Conservation (phyloP, 768 basidiomycete species). For the Daedaleopsis sinensis region DNA sequence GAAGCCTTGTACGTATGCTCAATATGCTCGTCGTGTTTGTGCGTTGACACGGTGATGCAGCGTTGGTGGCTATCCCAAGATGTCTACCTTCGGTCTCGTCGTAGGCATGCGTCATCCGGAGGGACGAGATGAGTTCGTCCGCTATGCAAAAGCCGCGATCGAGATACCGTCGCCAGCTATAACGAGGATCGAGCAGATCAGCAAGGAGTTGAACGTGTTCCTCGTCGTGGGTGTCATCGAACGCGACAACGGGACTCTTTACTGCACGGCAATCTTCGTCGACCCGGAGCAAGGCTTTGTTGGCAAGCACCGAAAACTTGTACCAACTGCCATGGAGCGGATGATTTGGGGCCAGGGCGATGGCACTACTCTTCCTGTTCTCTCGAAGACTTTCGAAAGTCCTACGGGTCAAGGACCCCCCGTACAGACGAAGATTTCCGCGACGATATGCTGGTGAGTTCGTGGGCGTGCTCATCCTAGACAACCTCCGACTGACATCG, state of each 20-base stretch:
- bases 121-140: constrained; percentile 62
- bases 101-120: constrained; percentile 52
- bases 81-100: constrained; percentile 52
- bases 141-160: constrained; percentile 57
- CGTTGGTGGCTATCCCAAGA: constrained; percentile 63
- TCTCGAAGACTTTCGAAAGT: constrained; percentile 42
- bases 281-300: constrained; percentile 53
- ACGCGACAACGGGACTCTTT: constrained; percentile 59
- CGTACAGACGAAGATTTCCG: constrained; percentile 51
- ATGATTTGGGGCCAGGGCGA: constrained; percentile 67
- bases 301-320: constrained; percentile 66
- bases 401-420: constrained; percentile 17
- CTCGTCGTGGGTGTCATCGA: constrained; percentile 65
- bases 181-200: constrained; percentile 49
- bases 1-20: constrained; percentile 53
- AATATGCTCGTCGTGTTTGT: neutral
- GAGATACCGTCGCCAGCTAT: constrained; percentile 56
- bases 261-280: constrained; percentile 62
- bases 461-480: neutral
- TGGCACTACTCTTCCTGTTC: constrained; percentile 53
- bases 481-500: neutral
- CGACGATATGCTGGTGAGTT: constrained; percentile 60
- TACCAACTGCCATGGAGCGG: constrained; percentile 63
- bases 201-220: constrained; percentile 51
- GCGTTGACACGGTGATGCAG: constrained; percentile 29